A percentile compares a stretch with the other conserved stretches of the same genome.
These are phyloP conservation scores for Annona squamosa DNA, from an alignment of 164 flowering plant genomes.

Conservation along the genomic window DNA sequence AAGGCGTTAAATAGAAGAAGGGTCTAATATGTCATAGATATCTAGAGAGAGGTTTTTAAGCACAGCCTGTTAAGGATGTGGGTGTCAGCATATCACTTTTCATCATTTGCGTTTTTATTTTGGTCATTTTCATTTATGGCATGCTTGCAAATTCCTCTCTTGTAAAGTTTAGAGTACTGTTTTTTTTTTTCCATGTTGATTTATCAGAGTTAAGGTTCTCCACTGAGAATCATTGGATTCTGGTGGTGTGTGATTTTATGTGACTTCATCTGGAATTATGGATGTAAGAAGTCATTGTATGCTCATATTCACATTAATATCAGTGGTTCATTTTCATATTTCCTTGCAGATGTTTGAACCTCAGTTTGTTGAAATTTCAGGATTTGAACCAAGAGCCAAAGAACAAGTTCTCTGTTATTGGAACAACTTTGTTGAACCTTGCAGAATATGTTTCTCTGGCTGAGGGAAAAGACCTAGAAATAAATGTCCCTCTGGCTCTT, in stretches of 20 bases:
- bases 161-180: too few species aligned
- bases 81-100: too few species aligned
- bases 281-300: neutral
- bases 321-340: neutral
- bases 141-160: too few species aligned
- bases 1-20: too few species aligned
- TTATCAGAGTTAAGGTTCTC: neutral
- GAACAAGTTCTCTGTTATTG: slow-evolving; percentile 54
- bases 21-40: too few species aligned
- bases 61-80: too few species aligned
- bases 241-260: neutral
- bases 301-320: neutral
- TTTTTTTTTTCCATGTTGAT: neutral
- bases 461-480: slow-evolving; percentile 50
- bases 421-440: slow-evolving; percentile 68
- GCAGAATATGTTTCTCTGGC: slow-evolving; percentile 61
- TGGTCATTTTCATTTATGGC: too few species aligned
- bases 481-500: slow-evolving; percentile 49
- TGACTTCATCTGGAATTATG: neutral
- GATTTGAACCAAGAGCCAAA: slow-evolving; percentile 48
- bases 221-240: neutral
- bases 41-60: too few species aligned
- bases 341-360: neutral
- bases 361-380: slow-evolving; percentile 22
- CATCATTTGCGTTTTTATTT: too few species aligned